Evolutionary conservation across 1,284 basidiomycete species (phyloP).

Genomic region (Malassezia arunalokei): DNA sequence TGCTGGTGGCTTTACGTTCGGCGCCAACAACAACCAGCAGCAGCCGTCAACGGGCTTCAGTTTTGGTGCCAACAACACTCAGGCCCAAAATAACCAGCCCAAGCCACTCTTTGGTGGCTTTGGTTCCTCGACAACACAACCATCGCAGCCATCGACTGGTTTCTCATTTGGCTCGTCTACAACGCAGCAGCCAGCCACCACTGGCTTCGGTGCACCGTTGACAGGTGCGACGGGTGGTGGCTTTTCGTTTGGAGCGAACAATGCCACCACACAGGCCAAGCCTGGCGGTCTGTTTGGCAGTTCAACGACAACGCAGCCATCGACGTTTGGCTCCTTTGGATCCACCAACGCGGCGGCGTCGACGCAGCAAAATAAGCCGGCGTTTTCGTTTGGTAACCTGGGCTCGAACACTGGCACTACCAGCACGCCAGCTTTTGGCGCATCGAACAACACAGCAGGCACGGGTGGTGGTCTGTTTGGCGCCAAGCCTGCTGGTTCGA

Average conservation of each 20-base stretch:
- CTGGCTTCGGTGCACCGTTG: constrained; percentile 23
- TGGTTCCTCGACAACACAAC: constrained; percentile 19
- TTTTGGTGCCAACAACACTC: constrained; percentile 18
- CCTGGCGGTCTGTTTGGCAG: constrained; percentile 52
- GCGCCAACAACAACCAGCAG: constrained; percentile 20
- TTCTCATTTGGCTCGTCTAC: constrained; percentile 23
- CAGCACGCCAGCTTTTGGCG: constrained; percentile 25
- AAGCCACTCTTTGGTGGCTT: constrained; percentile 27
- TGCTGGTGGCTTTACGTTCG: constrained; percentile 23
- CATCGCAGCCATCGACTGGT: constrained; percentile 16
- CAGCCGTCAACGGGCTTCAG: constrained; percentile 27
- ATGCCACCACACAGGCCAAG: constrained; percentile 11
- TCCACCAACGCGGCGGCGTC: constrained; percentile 16
- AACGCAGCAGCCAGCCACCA: constrained; percentile 19
- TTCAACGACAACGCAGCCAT: constrained; percentile 13
- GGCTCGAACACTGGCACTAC: not conserved
- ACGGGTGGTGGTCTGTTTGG: constrained; percentile 40
- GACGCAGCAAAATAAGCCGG: constrained; percentile 27
- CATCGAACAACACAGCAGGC: constrained; percentile 27
- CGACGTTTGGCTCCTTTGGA: constrained; percentile 19
- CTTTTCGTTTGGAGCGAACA: constrained; percentile 23
- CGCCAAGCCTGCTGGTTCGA: constrained; percentile 20
- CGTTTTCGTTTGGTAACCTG: constrained; percentile 31
- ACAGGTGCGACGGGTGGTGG: not conserved
- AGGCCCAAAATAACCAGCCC: constrained; percentile 30